phyloP scores from a whole-genome alignment of 2,329 filamentous ascomycete species.

The Xylaria sp. region DNA sequence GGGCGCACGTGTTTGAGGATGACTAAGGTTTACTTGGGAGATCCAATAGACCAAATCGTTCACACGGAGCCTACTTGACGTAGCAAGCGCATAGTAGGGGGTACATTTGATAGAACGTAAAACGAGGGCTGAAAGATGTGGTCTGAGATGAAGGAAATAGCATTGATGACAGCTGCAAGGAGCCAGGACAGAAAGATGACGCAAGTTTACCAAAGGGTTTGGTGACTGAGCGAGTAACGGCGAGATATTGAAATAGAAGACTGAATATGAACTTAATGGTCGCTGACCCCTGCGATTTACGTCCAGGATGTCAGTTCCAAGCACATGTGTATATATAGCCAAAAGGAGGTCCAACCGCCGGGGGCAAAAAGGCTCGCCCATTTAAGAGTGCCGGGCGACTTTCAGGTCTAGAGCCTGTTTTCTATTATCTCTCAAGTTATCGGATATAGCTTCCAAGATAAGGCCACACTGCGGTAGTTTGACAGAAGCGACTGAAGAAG shows the following conservation, averaged over 20 bases:
- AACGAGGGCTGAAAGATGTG: neutral
- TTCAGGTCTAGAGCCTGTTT: slow-evolving; percentile 2
- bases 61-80: neutral
- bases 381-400: neutral
- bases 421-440: slow-evolving; percentile 28
- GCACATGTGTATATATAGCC: neutral
- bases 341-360: neutral
- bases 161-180: neutral
- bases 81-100: neutral
- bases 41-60: neutral
- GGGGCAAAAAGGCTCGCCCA: neutral
- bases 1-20: neutral
- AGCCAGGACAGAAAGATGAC: neutral
- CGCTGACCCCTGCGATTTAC: neutral
- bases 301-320: neutral
- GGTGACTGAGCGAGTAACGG: neutral
- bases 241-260: neutral
- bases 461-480: neutral
- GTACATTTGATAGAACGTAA: neutral
- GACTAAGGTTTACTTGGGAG: too few relatives aligned
- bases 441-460: slow-evolving; percentile 28
- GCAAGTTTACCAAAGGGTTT: neutral
- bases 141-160: neutral
- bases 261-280: neutral
- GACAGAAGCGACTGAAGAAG: neutral